Conservation (phyloP, 2,329 filamentous ascomycete genomes). For the Beauveria sp. region DNA sequence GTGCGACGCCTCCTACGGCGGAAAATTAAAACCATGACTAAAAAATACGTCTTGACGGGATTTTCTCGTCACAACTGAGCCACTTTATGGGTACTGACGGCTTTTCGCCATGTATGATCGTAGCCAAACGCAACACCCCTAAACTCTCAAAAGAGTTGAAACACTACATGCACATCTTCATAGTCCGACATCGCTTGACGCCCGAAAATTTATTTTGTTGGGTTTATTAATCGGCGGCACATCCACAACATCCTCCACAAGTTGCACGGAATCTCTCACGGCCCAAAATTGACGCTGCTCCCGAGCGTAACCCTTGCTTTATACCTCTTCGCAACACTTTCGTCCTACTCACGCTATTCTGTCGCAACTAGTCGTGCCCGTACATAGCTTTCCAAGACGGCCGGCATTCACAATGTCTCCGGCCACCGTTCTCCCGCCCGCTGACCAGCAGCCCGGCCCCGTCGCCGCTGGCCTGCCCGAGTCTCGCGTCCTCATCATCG, state of each 20-base stretch:
- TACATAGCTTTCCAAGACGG: neutral
- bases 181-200: conserved; percentile 11
- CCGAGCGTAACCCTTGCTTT: neutral
- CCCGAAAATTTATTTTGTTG: neutral
- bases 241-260: neutral
- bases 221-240: neutral
- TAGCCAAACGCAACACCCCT: neutral
- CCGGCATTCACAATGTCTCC: conserved; percentile 15
- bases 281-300: neutral
- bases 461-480: conserved; percentile 46
- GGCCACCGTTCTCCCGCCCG: conserved; percentile 10
- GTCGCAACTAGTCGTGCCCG: neutral
- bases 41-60: neutral
- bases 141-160: neutral
- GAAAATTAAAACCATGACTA: conserved; percentile 3
- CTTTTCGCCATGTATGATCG: neutral
- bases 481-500: conserved; percentile 79
- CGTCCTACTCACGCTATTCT: neutral
- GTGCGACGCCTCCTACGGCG: neutral
- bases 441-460: conserved; percentile 5
- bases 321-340: neutral
- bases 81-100: conserved; percentile 4
- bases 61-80: conserved; percentile 4
- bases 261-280: neutral
- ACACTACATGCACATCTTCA: conserved; percentile 1